A percentile compares a stretch with the other conserved stretches of the same genome.
Conservation (phyloP, 257 asterid genomes). For the Solanum acaule region DNA sequence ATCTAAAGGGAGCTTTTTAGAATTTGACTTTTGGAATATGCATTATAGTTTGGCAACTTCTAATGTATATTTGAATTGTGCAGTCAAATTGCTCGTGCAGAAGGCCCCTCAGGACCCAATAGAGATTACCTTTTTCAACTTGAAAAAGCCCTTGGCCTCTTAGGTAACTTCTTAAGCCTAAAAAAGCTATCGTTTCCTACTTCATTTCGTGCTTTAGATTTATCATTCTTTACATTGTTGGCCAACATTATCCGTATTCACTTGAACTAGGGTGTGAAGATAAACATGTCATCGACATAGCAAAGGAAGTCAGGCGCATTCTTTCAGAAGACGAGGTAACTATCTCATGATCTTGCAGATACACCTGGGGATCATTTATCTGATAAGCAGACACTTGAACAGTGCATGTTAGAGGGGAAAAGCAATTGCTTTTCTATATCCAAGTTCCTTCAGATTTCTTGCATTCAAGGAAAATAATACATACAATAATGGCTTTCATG, state of each 20-base stretch:
- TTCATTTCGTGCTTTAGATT: not conserved
- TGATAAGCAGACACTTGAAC: not conserved
- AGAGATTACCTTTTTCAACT: slow-evolving; percentile 91
- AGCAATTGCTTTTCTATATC: not conserved
- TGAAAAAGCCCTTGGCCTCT: slow-evolving; percentile 57
- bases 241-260: not conserved
- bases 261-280: slow-evolving; percentile 60
- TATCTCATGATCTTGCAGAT: not conserved
- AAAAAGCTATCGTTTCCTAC: not conserved
- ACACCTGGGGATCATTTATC: not conserved
- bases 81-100: slow-evolving; percentile 81
- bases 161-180: slow-evolving; percentile 30
- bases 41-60: not conserved
- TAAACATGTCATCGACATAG: slow-evolving; percentile 61
- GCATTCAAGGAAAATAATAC: not conserved
- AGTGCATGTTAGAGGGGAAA: not conserved
- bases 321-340: slow-evolving; percentile 14
- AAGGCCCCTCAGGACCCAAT: slow-evolving; percentile 98
- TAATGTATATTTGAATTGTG: slow-evolving; percentile 1
- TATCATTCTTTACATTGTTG: not conserved
- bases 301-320: slow-evolving; percentile 68
- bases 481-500: not conserved
- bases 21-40: not conserved
- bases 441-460: not conserved
- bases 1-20: not conserved